Conservation (phyloP, 345 rosid genomes). For the Citrus inodora region DNA sequence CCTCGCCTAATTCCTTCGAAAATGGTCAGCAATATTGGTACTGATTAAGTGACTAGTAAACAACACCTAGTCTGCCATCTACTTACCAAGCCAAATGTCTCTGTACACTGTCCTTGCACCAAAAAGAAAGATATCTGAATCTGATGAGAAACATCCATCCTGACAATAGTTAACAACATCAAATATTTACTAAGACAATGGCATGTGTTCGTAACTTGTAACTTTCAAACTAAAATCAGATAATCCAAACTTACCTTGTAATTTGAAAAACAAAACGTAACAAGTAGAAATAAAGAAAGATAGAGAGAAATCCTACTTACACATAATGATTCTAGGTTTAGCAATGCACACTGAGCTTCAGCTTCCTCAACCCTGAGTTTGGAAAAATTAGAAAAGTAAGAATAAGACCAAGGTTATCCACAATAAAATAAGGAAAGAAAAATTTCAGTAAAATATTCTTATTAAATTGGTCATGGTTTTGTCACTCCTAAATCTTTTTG, state of each 20-base stretch:
- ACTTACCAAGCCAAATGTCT: conserved; percentile 82
- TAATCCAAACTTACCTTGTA: neutral
- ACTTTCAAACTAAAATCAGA: conserved; percentile 7
- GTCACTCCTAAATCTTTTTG: neutral
- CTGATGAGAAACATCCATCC: conserved; percentile 96
- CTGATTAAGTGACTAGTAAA: neutral
- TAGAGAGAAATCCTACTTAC: conserved; percentile 38
- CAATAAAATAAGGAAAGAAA: neutral
- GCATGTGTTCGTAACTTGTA: conserved; percentile 1
- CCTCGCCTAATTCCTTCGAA: conserved; percentile 58
- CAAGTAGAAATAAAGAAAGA: no score
- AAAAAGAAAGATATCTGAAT: conserved; percentile 90
- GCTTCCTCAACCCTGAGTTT: conserved; percentile 80
- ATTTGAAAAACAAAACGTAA: neutral
- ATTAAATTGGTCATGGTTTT: neutral
- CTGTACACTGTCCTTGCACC: conserved; percentile 93
- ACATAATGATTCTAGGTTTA: conserved; percentile 80
- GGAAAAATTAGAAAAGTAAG: neutral
- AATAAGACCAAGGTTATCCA: conserved; percentile 4
- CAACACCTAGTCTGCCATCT: neutral
- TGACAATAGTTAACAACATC: conserved; percentile 28
- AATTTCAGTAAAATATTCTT: neutral
- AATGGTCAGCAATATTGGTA: conserved; percentile 16
- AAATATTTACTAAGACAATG: neutral
- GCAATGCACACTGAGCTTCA: conserved; percentile 88